Percentiles rank a stretch among this genome's conserved stretches.
These are phyloP conservation scores for Fomitopsis betulina DNA, from an alignment of 1,284 basidiomycete species.

Conservation along the genomic window DNA sequence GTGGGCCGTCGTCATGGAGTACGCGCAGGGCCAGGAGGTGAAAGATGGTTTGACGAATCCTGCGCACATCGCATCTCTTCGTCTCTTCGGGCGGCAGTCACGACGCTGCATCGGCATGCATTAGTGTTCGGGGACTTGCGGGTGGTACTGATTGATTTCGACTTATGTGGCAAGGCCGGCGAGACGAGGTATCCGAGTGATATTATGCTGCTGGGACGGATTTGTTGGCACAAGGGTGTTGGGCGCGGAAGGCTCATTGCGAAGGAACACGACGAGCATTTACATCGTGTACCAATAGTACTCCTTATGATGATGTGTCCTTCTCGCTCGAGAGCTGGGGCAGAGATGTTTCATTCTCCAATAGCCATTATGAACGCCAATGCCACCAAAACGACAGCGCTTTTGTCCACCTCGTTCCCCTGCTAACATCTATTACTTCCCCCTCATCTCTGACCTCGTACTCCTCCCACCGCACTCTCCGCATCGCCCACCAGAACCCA, in stretches of 20 bases:
- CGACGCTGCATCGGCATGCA: slow-evolving; percentile 12
- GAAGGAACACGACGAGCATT: slow-evolving; percentile 7
- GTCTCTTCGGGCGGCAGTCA: slow-evolving; percentile 8
- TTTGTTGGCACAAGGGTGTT: slow-evolving; percentile 4
- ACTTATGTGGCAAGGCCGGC: slow-evolving; percentile 19
- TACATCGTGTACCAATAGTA: no score
- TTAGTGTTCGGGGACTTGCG: slow-evolving; percentile 22
- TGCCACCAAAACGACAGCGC: neutral
- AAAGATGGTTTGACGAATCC: neutral
- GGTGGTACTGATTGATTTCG: slow-evolving; percentile 21
- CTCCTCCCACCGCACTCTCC: slow-evolving; percentile 27
- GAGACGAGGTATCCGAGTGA: slow-evolving; percentile 10
- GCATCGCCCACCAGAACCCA: slow-evolving; percentile 30
- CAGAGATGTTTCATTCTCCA: no score
- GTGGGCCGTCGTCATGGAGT: slow-evolving; percentile 22
- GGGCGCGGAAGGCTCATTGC: slow-evolving; percentile 4
- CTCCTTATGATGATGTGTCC: no score
- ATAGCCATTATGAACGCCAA: neutral
- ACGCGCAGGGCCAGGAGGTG: slow-evolving; percentile 8
- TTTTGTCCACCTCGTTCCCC: no score
- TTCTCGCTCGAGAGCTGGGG: no score
- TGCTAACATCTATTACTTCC: neutral
- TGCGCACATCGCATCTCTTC: slow-evolving; percentile 1
- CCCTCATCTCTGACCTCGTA: slow-evolving; percentile 13
- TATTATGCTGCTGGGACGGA: neutral